Evolutionary conservation across 2,329 filamentous ascomycete genomes (phyloP), one percentile per base, ranked within the genome.

Genomic region (Westerdykella sp.): DNA sequence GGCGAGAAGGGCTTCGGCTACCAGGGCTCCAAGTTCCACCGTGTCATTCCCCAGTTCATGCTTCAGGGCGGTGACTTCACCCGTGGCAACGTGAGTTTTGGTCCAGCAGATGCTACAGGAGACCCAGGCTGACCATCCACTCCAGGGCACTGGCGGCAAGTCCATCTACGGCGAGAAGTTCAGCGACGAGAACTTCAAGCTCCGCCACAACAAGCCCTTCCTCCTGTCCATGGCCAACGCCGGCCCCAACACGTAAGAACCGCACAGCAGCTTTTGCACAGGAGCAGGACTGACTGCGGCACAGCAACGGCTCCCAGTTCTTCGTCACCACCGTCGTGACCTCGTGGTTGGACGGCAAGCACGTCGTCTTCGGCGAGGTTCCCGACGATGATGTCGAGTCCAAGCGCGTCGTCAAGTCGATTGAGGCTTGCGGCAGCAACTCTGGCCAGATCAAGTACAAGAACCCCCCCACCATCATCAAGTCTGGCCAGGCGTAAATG

Each of bases 161-260:
- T 94, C 87, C 69, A 95, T 95, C 80, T 95, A 94, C 72, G 88
- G 88, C 62, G 87, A 94, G 73, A 93, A 91, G 79, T 95, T 95
- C 68, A 73, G 82, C 62, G 88, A 95, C 68, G 88, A 95, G 84
- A 95, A 94, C 84, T 94, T 95, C 78, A 66, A 72, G 50, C 66
- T 77, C 56, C 82, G 80, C 76, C 89, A 95, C 81, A 71, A 70
- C 69, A 73, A 76, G 60, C 83, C 84, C 51, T 86, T 84, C 75
- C 78, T 90, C 59, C 79, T 95, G 56, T 95, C 89, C 72, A 95
- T 95, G 89, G 89, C 89, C 69, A 95, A 95, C 73, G 86, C 89
- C 60, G 89, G 89, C 59, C 85, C 85, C 66, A 95, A 97, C 84
- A 97, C 91, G 78, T 81, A 73, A 65, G 76, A 67, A 36, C 37